These are phyloP conservation scores for Cadophora luteo-olivacea DNA, from an alignment of 2,329 filamentous ascomycete species.

Conservation along the genomic window DNA sequence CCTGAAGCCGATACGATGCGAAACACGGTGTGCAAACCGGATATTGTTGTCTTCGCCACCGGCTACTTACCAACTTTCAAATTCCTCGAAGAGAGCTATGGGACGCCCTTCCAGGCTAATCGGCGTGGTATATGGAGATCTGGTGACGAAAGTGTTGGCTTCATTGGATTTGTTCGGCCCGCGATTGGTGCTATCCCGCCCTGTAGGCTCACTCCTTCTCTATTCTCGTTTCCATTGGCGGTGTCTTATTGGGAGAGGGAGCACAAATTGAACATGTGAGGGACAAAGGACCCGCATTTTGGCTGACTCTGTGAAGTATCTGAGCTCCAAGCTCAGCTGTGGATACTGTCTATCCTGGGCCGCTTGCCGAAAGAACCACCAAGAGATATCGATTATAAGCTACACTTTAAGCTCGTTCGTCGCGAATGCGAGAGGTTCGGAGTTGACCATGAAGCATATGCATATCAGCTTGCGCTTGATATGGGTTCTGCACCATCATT, in stretches of 20 bases:
- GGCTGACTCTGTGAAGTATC: background rate
- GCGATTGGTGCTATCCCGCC: slow-evolving; percentile 4
- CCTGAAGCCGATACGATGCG: background rate
- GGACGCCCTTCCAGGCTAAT: background rate
- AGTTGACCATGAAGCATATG: background rate
- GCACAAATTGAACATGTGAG: too few species aligned
- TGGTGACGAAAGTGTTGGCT: slow-evolving; percentile 11
- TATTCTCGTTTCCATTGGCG: too few species aligned
- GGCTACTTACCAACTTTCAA: background rate
- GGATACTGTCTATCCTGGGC: background rate
- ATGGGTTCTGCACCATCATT: background rate
- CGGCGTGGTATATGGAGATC: slow-evolving; percentile 7
- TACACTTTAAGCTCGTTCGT: background rate
- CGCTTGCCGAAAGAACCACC: background rate
- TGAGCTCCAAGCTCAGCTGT: background rate
- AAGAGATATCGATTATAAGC: background rate
- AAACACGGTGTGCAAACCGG: background rate
- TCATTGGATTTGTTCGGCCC: slow-evolving; percentile 9
- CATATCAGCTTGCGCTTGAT: background rate
- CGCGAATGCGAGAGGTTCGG: background rate
- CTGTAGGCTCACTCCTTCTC: background rate
- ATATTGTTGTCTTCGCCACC: background rate
- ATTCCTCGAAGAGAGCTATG: background rate
- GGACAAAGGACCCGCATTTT: too few species aligned
- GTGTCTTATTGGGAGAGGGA: too few species aligned